Percentiles rank a stretch among this genome's conserved stretches.
phyloP scores from a whole-genome alignment of 768 basidiomycete genomes.

The Boletellus sp. region DNA sequence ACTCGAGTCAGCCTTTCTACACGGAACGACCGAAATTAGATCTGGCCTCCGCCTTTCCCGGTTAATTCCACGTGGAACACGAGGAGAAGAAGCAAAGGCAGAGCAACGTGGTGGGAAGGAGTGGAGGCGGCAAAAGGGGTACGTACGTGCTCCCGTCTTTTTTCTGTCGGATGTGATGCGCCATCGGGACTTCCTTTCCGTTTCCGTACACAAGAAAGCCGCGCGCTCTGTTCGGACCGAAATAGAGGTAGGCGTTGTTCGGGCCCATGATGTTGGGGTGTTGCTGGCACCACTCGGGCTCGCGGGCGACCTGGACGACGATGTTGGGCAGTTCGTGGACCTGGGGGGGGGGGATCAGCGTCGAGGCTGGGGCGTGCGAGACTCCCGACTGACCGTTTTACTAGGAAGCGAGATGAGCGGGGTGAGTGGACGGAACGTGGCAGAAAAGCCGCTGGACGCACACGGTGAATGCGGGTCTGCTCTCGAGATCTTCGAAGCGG shows the following conservation, averaged over 20 bases:
- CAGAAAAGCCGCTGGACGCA: conserved; percentile 34
- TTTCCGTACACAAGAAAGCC: conserved; percentile 73
- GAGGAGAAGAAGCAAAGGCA: not conserved
- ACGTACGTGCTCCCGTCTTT: conserved; percentile 62
- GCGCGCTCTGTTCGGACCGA: conserved; percentile 58
- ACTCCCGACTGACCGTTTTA: conserved; percentile 16
- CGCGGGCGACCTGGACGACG: conserved; percentile 61
- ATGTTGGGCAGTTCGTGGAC: conserved; percentile 56
- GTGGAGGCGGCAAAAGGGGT: not conserved
- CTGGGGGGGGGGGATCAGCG: conserved; percentile 28
- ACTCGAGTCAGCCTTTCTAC: not conserved
- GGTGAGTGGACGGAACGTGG: conserved; percentile 3
- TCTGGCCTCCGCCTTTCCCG: not conserved
- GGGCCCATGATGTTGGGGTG: conserved; percentile 77
- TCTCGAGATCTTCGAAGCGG: conserved; percentile 60
- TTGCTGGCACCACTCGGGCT: conserved; percentile 61
- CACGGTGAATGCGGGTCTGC: conserved; percentile 65
- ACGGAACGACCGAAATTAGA: not conserved
- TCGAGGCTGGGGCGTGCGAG: not conserved
- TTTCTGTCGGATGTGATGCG: conserved; percentile 52
- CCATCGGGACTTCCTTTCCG: conserved; percentile 55
- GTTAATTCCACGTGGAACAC: not conserved
- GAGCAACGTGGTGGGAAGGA: not conserved
- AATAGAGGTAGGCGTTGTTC: conserved; percentile 70
- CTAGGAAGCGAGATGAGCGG: conserved; percentile 7